Percentiles rank a stretch among this genome's conserved stretches.
Evolutionary conservation across 495 filamentous ascomycete species (phyloP).

Genomic region (Penicillium pancosmium): DNA sequence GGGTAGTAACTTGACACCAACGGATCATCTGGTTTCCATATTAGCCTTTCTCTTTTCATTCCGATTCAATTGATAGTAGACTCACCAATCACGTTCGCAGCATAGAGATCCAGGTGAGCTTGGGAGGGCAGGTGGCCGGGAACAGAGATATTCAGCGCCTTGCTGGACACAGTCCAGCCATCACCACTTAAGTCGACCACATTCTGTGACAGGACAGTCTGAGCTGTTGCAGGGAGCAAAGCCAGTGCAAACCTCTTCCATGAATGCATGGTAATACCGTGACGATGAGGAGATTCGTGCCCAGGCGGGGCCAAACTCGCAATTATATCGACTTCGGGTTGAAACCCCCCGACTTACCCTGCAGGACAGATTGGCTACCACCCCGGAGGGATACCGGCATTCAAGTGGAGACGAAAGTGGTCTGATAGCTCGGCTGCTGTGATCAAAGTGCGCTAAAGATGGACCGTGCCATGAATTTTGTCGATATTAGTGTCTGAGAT

Average conservation of each 20-base stretch:
- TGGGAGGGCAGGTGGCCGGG: conserved; percentile 65
- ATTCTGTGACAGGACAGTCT: conserved; percentile 31
- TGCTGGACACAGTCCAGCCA: conserved; percentile 59
- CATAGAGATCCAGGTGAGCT: conserved; percentile 61
- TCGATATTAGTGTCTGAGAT: neutral
- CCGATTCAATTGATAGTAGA: neutral
- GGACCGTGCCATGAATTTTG: conserved; percentile 10
- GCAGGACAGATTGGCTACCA: neutral
- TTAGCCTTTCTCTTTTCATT: neutral
- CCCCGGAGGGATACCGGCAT: conserved; percentile 2
- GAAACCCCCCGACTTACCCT: conserved; percentile 8
- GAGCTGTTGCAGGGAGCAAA: conserved; percentile 18
- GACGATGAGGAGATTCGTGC: neutral
- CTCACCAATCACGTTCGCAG: conserved; percentile 52
- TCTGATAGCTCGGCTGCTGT: neutral
- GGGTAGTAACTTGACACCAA: conserved; percentile 30
- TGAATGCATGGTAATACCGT: conserved; percentile 22
- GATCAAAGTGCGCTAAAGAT: conserved; percentile 3
- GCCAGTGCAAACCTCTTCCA: conserved; percentile 19
- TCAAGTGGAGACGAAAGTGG: conserved; percentile 9
- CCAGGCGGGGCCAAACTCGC: neutral
- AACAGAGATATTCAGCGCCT: conserved; percentile 55
- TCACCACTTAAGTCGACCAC: conserved; percentile 55
- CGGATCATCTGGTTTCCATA: conserved; percentile 49
- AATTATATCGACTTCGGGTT: neutral